These are phyloP conservation scores for Trichocomaceae sp. DNA, from an alignment of 2,329 filamentous ascomycete species.

Conservation along the genomic window DNA sequence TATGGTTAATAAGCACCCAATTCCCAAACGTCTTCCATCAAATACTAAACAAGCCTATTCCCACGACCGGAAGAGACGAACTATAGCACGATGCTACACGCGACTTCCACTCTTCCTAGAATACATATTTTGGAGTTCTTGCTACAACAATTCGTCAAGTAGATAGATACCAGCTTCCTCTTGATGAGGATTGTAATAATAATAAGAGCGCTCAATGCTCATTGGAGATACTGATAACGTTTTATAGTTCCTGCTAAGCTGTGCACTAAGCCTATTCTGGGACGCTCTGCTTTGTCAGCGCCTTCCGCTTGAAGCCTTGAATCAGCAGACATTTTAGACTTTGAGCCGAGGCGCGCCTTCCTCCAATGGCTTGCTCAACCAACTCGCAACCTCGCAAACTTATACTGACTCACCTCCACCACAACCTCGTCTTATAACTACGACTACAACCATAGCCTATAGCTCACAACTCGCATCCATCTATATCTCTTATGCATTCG, in stretches of 20 bases:
- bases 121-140: neutral
- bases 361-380: slow-evolving; percentile 6
- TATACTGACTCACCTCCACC: neutral
- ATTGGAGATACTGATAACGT: too few relatives aligned
- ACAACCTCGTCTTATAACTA: slow-evolving; percentile 8
- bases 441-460: neutral
- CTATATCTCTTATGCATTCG: slow-evolving; percentile 8
- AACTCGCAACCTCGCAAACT: neutral
- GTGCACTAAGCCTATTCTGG: neutral
- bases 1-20: too few relatives aligned
- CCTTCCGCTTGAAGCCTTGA: neutral
- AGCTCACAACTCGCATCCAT: slow-evolving; percentile 13
- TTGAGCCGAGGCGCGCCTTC: neutral
- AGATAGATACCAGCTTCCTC: neutral
- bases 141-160: neutral
- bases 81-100: too few relatives aligned
- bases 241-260: too few relatives aligned
- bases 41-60: too few relatives aligned
- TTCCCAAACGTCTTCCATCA: too few relatives aligned
- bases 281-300: too few relatives aligned
- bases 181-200: neutral
- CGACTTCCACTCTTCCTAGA: too few relatives aligned
- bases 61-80: too few relatives aligned
- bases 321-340: neutral
- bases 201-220: too few relatives aligned